Conservation (phyloP, 2,329 filamentous ascomycete species). For the Talaromyces islandicus region DNA sequence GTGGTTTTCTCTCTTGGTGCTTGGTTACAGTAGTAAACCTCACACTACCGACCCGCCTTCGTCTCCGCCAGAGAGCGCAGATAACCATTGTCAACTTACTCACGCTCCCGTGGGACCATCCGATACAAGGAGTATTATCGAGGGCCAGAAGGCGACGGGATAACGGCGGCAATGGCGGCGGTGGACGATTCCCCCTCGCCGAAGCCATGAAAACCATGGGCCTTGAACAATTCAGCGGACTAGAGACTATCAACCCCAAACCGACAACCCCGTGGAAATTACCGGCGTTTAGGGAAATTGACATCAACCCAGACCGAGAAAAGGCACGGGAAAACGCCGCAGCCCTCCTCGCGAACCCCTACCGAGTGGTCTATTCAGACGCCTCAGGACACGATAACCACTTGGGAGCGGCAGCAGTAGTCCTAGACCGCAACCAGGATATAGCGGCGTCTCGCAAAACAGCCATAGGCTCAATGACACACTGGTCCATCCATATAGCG, state of each 20-base stretch:
- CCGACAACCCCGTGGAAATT: constrained; percentile 18
- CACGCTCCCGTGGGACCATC: constrained; percentile 17
- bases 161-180: constrained; percentile 10
- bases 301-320: constrained; percentile 18
- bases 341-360: not conserved
- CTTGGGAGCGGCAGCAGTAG: constrained; percentile 7
- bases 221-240: constrained; percentile 3
- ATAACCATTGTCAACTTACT: constrained; percentile 13
- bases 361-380: not conserved
- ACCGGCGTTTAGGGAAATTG: constrained; percentile 17
- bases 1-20: constrained; percentile 19
- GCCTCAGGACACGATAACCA: constrained; percentile 9
- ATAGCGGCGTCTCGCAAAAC: constrained; percentile 1
- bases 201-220: constrained; percentile 3
- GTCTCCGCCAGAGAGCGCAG: constrained; percentile 15
- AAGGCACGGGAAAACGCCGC: constrained; percentile 13
- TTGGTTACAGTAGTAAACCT: too few species aligned
- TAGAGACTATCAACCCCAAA: constrained; percentile 21
- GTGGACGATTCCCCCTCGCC: constrained; percentile 16
- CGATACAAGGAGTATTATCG: constrained; percentile 7
- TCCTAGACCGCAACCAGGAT: constrained; percentile 6
- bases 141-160: constrained; percentile 4
- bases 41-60: constrained; percentile 14
- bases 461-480: constrained; percentile 9
- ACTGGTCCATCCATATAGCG: constrained; percentile 13